Base-by-base conservation (phyloP, 139 green algal species). In the Chlamydomonas sp. region DNA sequence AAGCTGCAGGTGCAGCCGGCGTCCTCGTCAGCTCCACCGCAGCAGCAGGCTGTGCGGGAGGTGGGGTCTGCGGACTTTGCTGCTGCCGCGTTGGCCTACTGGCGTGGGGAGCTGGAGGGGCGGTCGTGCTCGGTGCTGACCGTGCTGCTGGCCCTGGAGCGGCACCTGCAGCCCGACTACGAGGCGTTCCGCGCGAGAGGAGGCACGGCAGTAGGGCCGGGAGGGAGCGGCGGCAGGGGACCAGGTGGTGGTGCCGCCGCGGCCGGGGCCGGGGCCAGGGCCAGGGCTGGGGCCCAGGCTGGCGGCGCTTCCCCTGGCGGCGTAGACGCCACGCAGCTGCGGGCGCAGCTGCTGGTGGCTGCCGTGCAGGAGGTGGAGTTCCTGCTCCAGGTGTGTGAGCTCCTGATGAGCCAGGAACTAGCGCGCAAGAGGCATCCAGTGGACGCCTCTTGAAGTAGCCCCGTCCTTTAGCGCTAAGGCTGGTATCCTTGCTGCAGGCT, bases 291-390 rank as follows among this genome's bases (percentile, higher is more conserved):
- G n/a, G n/a, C n/a, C n/a, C n/a, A n/a, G n/a, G n/a, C n/a, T n/a
- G n/a, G n/a, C n/a, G n/a, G n/a, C n/a, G n/a, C n/a, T n/a, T n/a
- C n/a, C n/a, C n/a, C n/a, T n/a, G n/a, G n/a, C 1, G 58, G 1
- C 2, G n/a, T 76, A 31, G 79, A 84, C 15, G 63, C 79, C 1
- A 84, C 79, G 31, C 79, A 84, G 79, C 79, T 84, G 79, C 31
- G 79, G 79, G 63, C 49, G 12, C 79, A 84, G 64, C 49, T 84
- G 64, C 49, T 83, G 78, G 78, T 64, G 63, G 78, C 78, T 20
- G 78, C 78, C 7, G 78, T n/a, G 7, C 18, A 60, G 63, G 78
- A 72, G 78, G 49, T 64, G 4, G 49, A 15, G 79, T 5, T 64
- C 12, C 79, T 76, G 49, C 12, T 57, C 2, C 16, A 66, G 76